These are phyloP conservation scores for Farysia itapuensis DNA, from an alignment of 1,284 basidiomycete genomes.

Conservation along the genomic window DNA sequence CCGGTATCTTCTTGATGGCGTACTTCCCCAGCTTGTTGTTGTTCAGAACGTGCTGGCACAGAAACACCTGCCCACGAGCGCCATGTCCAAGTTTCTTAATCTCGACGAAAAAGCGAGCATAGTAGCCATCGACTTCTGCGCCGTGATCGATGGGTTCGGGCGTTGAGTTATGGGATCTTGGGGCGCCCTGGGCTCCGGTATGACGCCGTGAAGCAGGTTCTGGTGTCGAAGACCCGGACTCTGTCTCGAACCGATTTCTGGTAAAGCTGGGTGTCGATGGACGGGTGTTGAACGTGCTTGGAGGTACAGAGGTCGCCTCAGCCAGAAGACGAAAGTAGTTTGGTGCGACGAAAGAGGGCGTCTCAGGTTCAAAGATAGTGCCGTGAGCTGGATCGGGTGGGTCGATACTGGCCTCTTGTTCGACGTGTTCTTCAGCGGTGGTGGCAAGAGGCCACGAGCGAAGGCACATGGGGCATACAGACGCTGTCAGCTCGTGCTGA, in stretches of 20 bases:
- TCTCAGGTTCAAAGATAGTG: slow-evolving; percentile 7
- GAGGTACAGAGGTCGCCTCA: slow-evolving; percentile 10
- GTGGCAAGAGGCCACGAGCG: slow-evolving; percentile 12
- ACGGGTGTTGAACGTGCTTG: background rate
- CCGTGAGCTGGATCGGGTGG: slow-evolving; percentile 1
- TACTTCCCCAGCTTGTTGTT: slow-evolving; percentile 72
- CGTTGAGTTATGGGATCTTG: background rate
- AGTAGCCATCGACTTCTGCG: slow-evolving; percentile 62
- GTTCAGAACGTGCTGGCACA: slow-evolving; percentile 81
- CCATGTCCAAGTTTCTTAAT: slow-evolving; percentile 85
- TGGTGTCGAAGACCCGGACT: slow-evolving; percentile 17
- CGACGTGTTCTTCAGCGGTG: slow-evolving; percentile 1
- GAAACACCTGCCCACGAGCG: slow-evolving; percentile 82
- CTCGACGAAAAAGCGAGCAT: slow-evolving; percentile 78
- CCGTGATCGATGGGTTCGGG: slow-evolving; percentile 14
- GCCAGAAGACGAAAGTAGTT: slow-evolving; percentile 51
- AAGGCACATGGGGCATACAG: slow-evolving; percentile 30
- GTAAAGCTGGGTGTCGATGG: slow-evolving; percentile 2
- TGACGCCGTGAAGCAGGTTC: slow-evolving; percentile 1
- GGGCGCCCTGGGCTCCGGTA: background rate
- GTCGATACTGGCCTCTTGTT: background rate
- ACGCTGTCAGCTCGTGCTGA: background rate
- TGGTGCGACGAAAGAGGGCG: slow-evolving; percentile 27
- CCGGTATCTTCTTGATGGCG: slow-evolving; percentile 92
- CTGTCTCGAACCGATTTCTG: slow-evolving; percentile 14